A percentile compares a stretch with the other conserved stretches of the same genome.
These are phyloP conservation scores for Rhizopogon roseolus DNA, from an alignment of 768 basidiomycete species.

Conservation along the genomic window DNA sequence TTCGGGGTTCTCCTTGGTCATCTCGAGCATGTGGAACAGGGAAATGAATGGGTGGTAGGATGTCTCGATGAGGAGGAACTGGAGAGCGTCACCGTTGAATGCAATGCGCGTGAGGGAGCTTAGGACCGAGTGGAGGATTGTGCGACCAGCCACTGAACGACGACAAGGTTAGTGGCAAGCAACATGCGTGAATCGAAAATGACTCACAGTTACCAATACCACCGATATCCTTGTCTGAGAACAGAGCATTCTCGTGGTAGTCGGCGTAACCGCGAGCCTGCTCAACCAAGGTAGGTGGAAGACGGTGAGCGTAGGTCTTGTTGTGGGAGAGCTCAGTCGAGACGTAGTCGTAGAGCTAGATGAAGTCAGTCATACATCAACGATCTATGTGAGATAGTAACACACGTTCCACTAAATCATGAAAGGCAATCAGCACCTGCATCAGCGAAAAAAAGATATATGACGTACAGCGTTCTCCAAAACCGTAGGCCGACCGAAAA, in stretches of 20 bases:
- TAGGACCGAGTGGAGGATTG: slow-evolving; percentile 69
- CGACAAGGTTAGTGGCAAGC: not conserved
- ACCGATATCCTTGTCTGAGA: slow-evolving; percentile 54
- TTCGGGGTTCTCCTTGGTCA: slow-evolving; percentile 52
- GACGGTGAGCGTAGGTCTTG: slow-evolving; percentile 72
- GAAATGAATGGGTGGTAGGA: slow-evolving; percentile 92
- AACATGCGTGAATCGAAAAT: not conserved
- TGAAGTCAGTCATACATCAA: not conserved
- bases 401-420: slow-evolving; percentile 64
- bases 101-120: slow-evolving; percentile 71
- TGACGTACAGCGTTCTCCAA: slow-evolving; percentile 63
- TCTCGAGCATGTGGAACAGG: slow-evolving; percentile 74
- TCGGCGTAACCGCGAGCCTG: slow-evolving; percentile 73
- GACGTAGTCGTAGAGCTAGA: slow-evolving; percentile 71
- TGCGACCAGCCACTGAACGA: slow-evolving; percentile 71
- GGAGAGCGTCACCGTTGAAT: slow-evolving; percentile 74
- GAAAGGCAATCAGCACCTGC: slow-evolving; percentile 5
- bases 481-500: slow-evolving; percentile 61
- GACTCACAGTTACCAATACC: slow-evolving; percentile 77
- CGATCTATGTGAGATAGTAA: not conserved
- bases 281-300: slow-evolving; percentile 74
- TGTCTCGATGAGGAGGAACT: slow-evolving; percentile 72
- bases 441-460: not conserved
- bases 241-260: slow-evolving; percentile 75
- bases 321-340: slow-evolving; percentile 77